A percentile compares a stretch with the other conserved stretches of the same genome.
These are phyloP conservation scores for Termitomyces sp. DNA, from an alignment of 768 basidiomycete species.

Conservation along the genomic window DNA sequence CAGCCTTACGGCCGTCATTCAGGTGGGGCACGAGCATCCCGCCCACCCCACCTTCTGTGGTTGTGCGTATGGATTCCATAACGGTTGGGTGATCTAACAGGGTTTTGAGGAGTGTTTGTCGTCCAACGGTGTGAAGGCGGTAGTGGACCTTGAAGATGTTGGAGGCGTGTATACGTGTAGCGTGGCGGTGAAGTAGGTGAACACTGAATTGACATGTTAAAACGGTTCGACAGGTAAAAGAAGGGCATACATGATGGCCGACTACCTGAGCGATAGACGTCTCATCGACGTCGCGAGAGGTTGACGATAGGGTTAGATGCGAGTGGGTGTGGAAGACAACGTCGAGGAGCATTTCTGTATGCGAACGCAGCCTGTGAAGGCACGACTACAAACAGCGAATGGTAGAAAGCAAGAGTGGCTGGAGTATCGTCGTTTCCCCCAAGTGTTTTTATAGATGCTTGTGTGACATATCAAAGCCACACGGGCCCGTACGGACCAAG, in stretches of 20 bases:
- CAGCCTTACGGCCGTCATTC: conserved; percentile 1
- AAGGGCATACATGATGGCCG: background rate
- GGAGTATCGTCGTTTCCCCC: too few species aligned
- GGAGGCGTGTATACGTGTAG: background rate
- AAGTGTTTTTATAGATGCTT: too few species aligned
- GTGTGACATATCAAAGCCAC: too few species aligned
- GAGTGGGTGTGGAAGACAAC: too few species aligned
- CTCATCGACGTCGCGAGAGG: background rate
- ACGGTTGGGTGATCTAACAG: background rate
- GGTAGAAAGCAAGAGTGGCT: too few species aligned
- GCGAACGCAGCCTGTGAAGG: too few species aligned
- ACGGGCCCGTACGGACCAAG: too few species aligned
- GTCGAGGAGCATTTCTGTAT: too few species aligned
- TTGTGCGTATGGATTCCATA: conserved; percentile 5
- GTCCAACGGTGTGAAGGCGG: background rate
- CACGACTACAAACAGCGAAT: too few species aligned
- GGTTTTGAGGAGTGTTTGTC: background rate
- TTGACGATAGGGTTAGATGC: background rate
- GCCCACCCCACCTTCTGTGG: conserved; percentile 4
- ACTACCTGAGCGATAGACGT: background rate
- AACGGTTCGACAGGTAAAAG: too few species aligned
- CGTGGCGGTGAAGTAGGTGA: background rate
- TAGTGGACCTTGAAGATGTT: too few species aligned
- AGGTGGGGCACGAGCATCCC: background rate
- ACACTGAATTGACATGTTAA: too few species aligned